Evolutionary conservation across 345 rosid genomes (phyloP), one percentile per base, ranked within the genome.

Genomic region (Populus euphratica): DNA sequence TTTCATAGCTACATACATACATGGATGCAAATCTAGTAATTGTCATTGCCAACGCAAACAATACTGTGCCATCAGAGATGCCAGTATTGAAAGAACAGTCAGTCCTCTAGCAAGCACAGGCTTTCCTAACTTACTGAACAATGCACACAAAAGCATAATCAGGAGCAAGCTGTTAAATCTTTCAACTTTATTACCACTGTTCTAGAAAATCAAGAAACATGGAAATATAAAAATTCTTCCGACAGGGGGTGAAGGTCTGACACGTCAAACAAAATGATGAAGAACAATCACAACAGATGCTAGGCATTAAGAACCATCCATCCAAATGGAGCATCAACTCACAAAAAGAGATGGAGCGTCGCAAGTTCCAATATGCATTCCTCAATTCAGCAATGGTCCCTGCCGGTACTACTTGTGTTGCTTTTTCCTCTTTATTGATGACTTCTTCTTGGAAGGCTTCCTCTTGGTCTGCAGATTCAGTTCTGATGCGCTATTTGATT

Each of bases 391-490:
- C 13, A 12, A 8, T 5, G 49, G 69, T 56, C 33, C 47, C 38
- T 50, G 25, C 5, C 12, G 27, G 21, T 68, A 71, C 76, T 80
- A 80, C 73, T 81, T 78, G 44, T 39, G 76, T 80, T 27, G 62
- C 36, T 50, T 86, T 47, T 49, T 74, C 43, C 41, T 73, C 78
- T 80, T 38, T 2, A 6, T 2, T 20, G 81, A 66, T 73, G 81
- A 79, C 73, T 81, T 44, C 50, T 44, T 44, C 50, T 44, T 44
- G 50, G 50, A 41, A 41, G 44, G 44, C 44, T 10, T 44, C 50
- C 11, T 89, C 85, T 78, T 70, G 3, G 77, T 76, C 49, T 79
- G 84, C 75, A 38, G 73, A 54, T 63, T 76, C 56, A 50, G 65
- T 33, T 80, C 87, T 3, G 78, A 49, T 11, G 73, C 63, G 41